Evolutionary conservation across 331 rosid genomes (phyloP), one percentile per base, ranked within the genome.

Genomic region (Pyrus hybrid): DNA sequence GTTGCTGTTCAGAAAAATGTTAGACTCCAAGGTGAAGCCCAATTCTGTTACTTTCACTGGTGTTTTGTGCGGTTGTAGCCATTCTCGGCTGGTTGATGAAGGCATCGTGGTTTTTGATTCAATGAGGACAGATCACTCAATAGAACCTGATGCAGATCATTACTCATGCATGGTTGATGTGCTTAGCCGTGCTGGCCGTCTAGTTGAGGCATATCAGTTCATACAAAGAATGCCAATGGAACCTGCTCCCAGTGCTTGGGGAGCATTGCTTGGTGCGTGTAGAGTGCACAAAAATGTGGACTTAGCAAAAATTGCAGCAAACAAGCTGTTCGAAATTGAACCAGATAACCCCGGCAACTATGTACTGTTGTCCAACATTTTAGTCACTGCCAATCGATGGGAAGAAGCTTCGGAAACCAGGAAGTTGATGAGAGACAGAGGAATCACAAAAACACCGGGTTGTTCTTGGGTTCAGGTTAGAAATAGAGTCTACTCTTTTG

Each of bases 251-350:
- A 21, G 84, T 80, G 85, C 87, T 79, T 88, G 90, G 90, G 89
- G 90, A 68, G 93, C 93, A 60, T 79, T 88, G 49, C 90, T 88
- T 74, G 89, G 89, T 69, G 93, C 85, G 0, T 88, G 93, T 63
- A 84, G 89, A 77, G 87, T 84, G 54, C 85, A 82, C 72, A 84
- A 71, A 74, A 86, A 84, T 49, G 79, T 86, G 51, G 82, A 84
- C 35, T 60, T 84, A 70, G 90, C 83, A 1, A 85, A 81, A 81
- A 65, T 84, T 37, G 83, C 90, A 45, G 91, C 90, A 23, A 83
- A 64, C 51, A 71, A 43, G 62, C 80, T 86, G 20, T 84, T 84
- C 54, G 86, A 80, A 82, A 77, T 88, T 58, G 89, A 88, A 73
- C 90, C 93, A 3, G 14, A 88, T 58, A 86, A 83, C 62, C 85